Conservation (phyloP, 495 filamentous ascomycete genomes). For the Bryoglossum gracile region DNA sequence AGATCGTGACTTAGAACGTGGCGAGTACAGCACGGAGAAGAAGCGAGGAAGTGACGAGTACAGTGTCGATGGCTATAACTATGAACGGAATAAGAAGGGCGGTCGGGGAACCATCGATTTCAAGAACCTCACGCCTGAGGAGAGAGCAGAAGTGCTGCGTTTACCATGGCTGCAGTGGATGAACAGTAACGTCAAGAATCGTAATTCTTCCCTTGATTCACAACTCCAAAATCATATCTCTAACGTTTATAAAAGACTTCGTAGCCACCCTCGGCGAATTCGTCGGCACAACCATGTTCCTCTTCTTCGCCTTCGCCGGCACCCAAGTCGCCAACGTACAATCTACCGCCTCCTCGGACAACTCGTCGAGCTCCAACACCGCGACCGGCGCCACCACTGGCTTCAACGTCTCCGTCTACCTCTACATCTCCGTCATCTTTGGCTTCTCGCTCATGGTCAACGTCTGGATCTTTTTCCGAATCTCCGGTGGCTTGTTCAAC, state of each 20-base stretch:
- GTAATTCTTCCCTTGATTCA: constrained; percentile 14
- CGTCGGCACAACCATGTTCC: constrained; percentile 44
- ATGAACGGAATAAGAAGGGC: neutral
- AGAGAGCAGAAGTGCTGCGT: constrained; percentile 18
- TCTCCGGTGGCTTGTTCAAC: constrained; percentile 60
- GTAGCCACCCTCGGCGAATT: constrained; percentile 37
- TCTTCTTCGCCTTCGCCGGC: constrained; percentile 43
- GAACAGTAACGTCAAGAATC: constrained; percentile 23
- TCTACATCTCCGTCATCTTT: constrained; percentile 49
- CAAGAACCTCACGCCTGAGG: constrained; percentile 17
- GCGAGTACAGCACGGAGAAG: neutral
- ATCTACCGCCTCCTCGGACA: constrained; percentile 20
- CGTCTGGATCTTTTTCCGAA: constrained; percentile 60
- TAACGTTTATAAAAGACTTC: constrained; percentile 16
- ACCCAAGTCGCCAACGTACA: constrained; percentile 28
- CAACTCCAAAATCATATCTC: neutral
- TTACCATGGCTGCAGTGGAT: constrained; percentile 24
- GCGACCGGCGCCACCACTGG: constrained; percentile 23
- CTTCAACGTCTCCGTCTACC: constrained; percentile 30
- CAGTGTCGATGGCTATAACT: constrained; percentile 19
- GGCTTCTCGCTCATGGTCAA: constrained; percentile 60
- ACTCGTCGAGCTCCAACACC: constrained; percentile 21
- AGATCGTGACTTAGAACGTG: constrained; percentile 13
- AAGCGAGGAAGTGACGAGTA: constrained; percentile 5
- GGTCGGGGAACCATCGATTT: constrained; percentile 9